Evolutionary conservation across 768 basidiomycete species (phyloP).

Genomic region (Pleurotus pulmonarius): DNA sequence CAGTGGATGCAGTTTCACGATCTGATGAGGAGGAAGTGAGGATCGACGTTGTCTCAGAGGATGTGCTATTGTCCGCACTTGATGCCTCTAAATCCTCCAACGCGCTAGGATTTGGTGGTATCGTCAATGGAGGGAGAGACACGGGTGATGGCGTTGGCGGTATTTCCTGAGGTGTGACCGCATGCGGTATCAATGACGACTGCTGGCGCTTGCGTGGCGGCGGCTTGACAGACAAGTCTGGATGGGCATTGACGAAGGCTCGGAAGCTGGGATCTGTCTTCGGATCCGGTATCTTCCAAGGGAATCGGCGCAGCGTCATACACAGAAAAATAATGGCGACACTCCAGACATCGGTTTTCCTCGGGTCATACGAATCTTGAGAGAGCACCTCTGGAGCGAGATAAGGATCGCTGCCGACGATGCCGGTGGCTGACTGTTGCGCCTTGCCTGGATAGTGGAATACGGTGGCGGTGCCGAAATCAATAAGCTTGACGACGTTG

Average conservation of each 20-base stretch:
- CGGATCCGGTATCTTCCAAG: constrained; percentile 97
- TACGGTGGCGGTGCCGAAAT: constrained; percentile 99
- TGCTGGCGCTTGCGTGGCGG: constrained; percentile 26
- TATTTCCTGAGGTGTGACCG: constrained; percentile 3
- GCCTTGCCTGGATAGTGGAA: constrained; percentile 97
- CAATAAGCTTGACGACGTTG: constrained; percentile 97
- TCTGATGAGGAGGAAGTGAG: constrained; percentile 35
- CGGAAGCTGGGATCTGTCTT: constrained; percentile 91
- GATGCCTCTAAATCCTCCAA: constrained; percentile 17
- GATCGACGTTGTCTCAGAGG: constrained; percentile 44
- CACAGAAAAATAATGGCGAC: constrained; percentile 99
- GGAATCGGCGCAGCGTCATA: constrained; percentile 96
- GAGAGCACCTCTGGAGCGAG: constrained; percentile 93
- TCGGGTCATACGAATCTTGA: constrained; percentile 83
- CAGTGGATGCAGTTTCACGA: constrained; percentile 37
- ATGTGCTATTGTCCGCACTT: constrained; percentile 31
- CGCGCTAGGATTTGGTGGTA: constrained; percentile 6
- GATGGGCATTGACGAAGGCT: constrained; percentile 90
- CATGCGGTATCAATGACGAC: too few relatives aligned
- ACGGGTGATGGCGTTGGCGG: not conserved
- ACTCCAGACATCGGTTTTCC: constrained; percentile 98
- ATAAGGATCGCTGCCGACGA: constrained; percentile 98
- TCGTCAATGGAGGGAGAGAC: not conserved
- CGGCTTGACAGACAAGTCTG: constrained; percentile 65
- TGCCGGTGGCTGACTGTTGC: constrained; percentile 74